phyloP scores from a whole-genome alignment of 2,329 filamentous ascomycete genomes.

The Grosmannia penicillata region DNA sequence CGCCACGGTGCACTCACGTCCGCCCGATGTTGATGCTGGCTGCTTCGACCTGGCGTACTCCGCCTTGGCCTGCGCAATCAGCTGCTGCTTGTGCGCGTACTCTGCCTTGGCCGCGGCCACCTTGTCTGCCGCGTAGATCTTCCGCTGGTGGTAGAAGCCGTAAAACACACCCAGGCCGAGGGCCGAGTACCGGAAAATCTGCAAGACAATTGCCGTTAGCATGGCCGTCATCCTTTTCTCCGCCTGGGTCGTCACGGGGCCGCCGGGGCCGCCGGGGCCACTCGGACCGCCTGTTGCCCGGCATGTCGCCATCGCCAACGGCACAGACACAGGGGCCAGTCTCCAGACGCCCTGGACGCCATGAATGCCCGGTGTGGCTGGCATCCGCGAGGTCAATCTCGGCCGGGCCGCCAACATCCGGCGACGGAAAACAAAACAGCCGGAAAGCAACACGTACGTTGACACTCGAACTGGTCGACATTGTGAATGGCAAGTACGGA shows the following conservation, averaged over 20 bases:
- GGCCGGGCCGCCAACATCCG: neutral
- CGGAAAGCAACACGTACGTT: slow-evolving; percentile 16
- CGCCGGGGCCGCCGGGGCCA: too few species aligned
- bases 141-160: slow-evolving; percentile 84
- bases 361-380: too few species aligned
- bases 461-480: slow-evolving; percentile 17
- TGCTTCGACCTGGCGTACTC: slow-evolving; percentile 71
- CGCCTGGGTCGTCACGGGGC: too few species aligned
- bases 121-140: slow-evolving; percentile 59
- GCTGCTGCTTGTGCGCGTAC: slow-evolving; percentile 77
- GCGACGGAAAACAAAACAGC: neutral
- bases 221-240: neutral
- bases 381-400: neutral
- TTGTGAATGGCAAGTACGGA: slow-evolving; percentile 7
- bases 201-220: slow-evolving; percentile 10
- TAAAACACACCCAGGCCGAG: slow-evolving; percentile 87
- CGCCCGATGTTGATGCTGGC: slow-evolving; percentile 17
- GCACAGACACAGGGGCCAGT: too few species aligned
- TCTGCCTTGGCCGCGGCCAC: slow-evolving; percentile 59
- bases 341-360: too few species aligned
- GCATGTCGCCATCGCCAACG: too few species aligned
- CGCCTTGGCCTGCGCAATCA: slow-evolving; percentile 87
- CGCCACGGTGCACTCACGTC: slow-evolving; percentile 16
- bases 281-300: too few species aligned
- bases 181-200: slow-evolving; percentile 97